Conservation (phyloP, 495 filamentous ascomycete genomes). For the Podospora didyma region DNA sequence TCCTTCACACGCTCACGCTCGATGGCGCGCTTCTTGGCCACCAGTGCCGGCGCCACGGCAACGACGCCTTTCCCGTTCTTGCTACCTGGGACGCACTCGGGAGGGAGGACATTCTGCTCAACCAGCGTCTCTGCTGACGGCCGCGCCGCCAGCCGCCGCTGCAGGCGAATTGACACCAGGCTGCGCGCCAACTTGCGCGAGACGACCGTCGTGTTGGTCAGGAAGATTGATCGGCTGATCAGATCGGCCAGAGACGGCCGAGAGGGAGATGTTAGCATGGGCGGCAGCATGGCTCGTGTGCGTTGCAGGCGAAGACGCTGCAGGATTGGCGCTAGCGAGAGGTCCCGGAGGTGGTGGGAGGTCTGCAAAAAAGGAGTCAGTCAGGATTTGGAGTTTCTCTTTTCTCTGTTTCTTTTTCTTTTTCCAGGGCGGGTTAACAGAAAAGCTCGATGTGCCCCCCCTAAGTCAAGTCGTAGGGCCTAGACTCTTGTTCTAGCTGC, state of each 20-base stretch:
- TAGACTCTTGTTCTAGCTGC: too few relatives aligned
- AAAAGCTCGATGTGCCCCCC: too few relatives aligned
- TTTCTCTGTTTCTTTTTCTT: not conserved
- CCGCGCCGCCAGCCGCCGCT: slow-evolving; percentile 38
- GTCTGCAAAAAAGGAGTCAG: slow-evolving; percentile 34
- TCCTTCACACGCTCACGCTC: slow-evolving; percentile 56
- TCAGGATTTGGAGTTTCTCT: not conserved
- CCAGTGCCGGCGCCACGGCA: slow-evolving; percentile 24
- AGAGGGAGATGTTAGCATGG: slow-evolving; percentile 42
- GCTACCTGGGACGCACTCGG: slow-evolving; percentile 36
- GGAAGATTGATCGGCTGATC: slow-evolving; percentile 51
- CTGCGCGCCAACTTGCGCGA: slow-evolving; percentile 50
- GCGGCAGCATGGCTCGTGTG: slow-evolving; percentile 43
- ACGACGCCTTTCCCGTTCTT: not conserved
- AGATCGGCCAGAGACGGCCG: slow-evolving; percentile 52
- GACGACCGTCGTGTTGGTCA: slow-evolving; percentile 51
- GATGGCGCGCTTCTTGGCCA: slow-evolving; percentile 42
- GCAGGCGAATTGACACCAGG: slow-evolving; percentile 48
- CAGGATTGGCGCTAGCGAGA: slow-evolving; percentile 52
- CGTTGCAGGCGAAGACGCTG: slow-evolving; percentile 51
- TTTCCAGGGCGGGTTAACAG: too few relatives aligned
- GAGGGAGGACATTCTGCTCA: slow-evolving; percentile 40
- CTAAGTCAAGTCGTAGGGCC: too few relatives aligned
- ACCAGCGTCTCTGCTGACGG: slow-evolving; percentile 42
- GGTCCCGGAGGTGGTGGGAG: slow-evolving; percentile 50